Evolutionary conservation across 2,329 filamentous ascomycete species (phyloP), one percentile per base, ranked within the genome.

Genomic region (Zymoseptoria passerinii): DNA sequence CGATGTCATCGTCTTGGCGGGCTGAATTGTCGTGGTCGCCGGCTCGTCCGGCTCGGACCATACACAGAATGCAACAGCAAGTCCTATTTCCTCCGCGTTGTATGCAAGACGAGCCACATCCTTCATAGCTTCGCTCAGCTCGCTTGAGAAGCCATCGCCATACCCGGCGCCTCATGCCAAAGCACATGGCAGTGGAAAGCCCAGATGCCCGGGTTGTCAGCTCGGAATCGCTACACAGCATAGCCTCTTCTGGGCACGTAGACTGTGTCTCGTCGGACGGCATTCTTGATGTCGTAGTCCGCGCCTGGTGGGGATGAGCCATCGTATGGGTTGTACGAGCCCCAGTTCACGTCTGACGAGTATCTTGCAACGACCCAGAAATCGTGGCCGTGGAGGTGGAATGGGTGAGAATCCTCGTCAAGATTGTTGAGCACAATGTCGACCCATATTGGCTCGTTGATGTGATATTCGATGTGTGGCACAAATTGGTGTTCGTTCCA

Each of bases 361-460:
- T 66, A 63, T 28, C 56, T 66, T 9, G 61, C 60, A 8, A 71
- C 48, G 8, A 72, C 64, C 53, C 66, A 68, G 58, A 71, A 70
- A 35, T 64, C 60, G 52, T 71, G 57, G 50, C 72, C 66, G 51
- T 73, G 63, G 49, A 81, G 59, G 63, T 81, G 79, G 58, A 80
- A 80, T 0, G 79, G 78, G 63, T 81, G 79, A 0, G 72, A 68
- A 6, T 75, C 76, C 48, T 80, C 78, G 57, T 81, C 78, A 16
- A 80, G 68, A 56, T 81, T 81, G 61, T 81, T 81, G 52, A 80
- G 68, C 2, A 79, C 70, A 0, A 80, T 62, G 60, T 80, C 78
- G 0, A 80, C 68, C 77, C 78, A 81, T 19, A 58, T 19, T 29
- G 66, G 63, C 13, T 48, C 49, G 19, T 44, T 20, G 20, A 55